These are phyloP conservation scores for Yueomyces sp. DNA, from an alignment of 1,139 yeast species.

Conservation along the genomic window DNA sequence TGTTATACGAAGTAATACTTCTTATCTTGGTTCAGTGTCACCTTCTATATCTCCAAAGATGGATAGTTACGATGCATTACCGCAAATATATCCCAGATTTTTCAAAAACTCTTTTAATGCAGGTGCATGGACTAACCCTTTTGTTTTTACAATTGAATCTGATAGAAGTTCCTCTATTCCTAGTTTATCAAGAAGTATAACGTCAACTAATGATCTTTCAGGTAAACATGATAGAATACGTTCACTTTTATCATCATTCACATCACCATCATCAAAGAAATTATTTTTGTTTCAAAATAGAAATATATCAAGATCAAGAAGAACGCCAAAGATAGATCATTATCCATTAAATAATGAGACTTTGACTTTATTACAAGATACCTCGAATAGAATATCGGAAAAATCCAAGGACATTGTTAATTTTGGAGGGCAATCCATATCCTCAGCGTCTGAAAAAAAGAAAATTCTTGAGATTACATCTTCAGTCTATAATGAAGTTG, in stretches of 20 bases:
- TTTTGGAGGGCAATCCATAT: no score
- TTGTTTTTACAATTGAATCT: constrained; percentile 12
- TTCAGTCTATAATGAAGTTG: constrained; percentile 15
- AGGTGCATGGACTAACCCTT: constrained; percentile 62
- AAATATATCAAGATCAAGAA: not conserved
- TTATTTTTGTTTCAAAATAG: not conserved
- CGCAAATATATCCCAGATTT: constrained; percentile 56
- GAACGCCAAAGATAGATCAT: not conserved
- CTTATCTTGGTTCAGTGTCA: constrained; percentile 4
- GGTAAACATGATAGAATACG: not conserved
- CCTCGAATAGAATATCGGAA: not conserved
- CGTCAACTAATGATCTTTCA: not conserved
- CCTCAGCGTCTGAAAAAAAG: constrained; percentile 1
- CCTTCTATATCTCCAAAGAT: constrained; percentile 6
- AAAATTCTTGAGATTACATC: constrained; percentile 15
- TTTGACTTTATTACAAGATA: not conserved
- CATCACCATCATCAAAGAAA: not conserved
- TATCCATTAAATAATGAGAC: not conserved
- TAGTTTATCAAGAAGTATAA: not conserved
- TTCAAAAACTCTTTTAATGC: constrained; percentile 52
- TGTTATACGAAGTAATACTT: constrained; percentile 1
- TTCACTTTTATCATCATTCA: not conserved
- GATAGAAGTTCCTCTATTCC: not conserved
- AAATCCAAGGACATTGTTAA: no score
- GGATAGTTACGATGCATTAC: constrained; percentile 23